Conservation (phyloP, 2,329 filamentous ascomycete genomes). For the Bipolaris cookei region DNA sequence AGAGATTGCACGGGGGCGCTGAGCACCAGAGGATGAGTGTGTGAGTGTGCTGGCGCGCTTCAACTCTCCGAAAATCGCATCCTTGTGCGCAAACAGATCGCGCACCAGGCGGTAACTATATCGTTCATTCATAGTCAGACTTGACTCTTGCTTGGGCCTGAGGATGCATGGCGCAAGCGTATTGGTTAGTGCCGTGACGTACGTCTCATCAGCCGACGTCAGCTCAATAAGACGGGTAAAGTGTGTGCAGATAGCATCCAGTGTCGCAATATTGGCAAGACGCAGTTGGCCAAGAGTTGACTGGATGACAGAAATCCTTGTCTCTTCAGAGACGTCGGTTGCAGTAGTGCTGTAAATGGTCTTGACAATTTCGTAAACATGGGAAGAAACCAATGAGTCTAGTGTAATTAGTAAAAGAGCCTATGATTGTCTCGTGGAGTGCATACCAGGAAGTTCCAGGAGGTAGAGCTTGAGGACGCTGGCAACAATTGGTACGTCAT, state of each 20-base stretch:
- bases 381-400: conserved; percentile 98
- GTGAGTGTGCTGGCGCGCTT: conserved; percentile 83
- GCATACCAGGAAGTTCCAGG: conserved; percentile 86
- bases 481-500: conserved; percentile 92
- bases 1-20: conserved; percentile 83
- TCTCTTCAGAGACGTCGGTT: conserved; percentile 67
- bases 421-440: background rate
- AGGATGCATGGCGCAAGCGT: conserved; percentile 84
- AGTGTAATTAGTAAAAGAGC: conserved; percentile 26
- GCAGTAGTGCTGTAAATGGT: conserved; percentile 92
- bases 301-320: conserved; percentile 88
- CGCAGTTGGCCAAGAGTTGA: conserved; percentile 94
- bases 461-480: conserved; percentile 93
- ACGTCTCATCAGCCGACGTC: conserved; percentile 91
- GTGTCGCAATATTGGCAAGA: conserved; percentile 96
- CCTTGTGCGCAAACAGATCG: conserved; percentile 92
- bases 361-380: conserved; percentile 98
- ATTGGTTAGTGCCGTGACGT: conserved; percentile 75
- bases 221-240: conserved; percentile 96
- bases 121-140: conserved; percentile 92
- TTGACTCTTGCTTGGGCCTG: conserved; percentile 84
- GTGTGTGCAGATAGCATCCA: conserved; percentile 97
- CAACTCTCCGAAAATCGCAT: conserved; percentile 91
- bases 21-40: conserved; percentile 62
- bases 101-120: conserved; percentile 89